A percentile compares a stretch with the other conserved stretches of the same genome.
Evolutionary conservation across 108 stramenopile genomes (phyloP).

Genomic region (Cylindrotheca closterium): DNA sequence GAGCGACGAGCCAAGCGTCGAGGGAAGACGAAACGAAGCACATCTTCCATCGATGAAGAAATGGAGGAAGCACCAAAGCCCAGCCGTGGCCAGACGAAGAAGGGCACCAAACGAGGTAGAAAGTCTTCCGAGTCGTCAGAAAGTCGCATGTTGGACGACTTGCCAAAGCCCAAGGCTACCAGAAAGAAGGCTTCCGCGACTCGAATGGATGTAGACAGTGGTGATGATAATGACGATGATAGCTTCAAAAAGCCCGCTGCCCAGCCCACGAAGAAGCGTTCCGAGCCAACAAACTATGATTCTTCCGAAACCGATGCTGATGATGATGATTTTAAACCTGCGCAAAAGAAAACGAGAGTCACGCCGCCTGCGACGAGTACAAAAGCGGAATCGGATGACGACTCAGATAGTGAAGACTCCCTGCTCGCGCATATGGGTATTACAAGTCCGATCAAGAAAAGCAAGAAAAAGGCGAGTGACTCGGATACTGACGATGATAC

Average conservation of each 20-base stretch:
- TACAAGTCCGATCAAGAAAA: no score
- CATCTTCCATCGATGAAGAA: not conserved
- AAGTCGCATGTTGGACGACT: no score
- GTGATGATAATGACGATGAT: constrained; percentile 1
- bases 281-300: constrained; percentile 5
- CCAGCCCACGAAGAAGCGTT: constrained; percentile 4
- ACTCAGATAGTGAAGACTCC: not conserved
- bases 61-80: not conserved
- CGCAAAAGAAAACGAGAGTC: not conserved
- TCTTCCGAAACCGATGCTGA: constrained; percentile 1
- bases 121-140: not conserved
- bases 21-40: not conserved
- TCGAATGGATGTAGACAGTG: no score
- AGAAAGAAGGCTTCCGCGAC: not conserved
- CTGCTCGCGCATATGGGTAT: not conserved
- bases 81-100: not conserved
- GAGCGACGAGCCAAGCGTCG: not conserved
- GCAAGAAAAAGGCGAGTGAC: no score
- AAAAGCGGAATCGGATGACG: not conserved
- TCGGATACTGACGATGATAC: no score
- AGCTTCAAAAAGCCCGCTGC: not conserved
- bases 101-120: not conserved
- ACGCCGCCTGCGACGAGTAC: not conserved
- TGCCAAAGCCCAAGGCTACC: not conserved
- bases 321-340: not conserved